Conservation (phyloP, 495 filamentous ascomycete species). For the Polyplosphaeria fusca region DNA sequence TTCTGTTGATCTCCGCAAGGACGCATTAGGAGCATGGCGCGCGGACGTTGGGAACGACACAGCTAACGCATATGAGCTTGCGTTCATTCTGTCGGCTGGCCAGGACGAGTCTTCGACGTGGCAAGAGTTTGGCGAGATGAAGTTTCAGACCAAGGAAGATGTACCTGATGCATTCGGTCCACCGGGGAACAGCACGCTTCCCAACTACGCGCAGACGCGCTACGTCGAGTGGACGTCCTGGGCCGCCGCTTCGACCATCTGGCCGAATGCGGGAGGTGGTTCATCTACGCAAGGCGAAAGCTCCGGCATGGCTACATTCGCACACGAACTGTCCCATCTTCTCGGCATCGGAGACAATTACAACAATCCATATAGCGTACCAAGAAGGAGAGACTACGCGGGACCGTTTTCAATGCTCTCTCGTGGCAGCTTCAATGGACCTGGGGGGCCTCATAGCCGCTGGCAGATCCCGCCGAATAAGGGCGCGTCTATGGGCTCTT, state of each 20-base stretch:
- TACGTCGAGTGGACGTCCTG: slow-evolving; percentile 47
- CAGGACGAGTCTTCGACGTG: slow-evolving; percentile 48
- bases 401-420: slow-evolving; percentile 45
- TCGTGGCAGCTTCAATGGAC: slow-evolving; percentile 45
- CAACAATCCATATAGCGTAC: slow-evolving; percentile 44
- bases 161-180: slow-evolving; percentile 44
- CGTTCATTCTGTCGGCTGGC: slow-evolving; percentile 46
- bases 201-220: slow-evolving; percentile 42
- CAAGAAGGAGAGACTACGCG: slow-evolving; percentile 42
- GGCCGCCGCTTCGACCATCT: slow-evolving; percentile 41
- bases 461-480: slow-evolving; percentile 44
- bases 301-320: slow-evolving; percentile 45
- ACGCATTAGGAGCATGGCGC: slow-evolving; percentile 44
- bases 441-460: slow-evolving; percentile 46
- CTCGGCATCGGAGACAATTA: slow-evolving; percentile 47
- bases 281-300: slow-evolving; percentile 47
- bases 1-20: slow-evolving; percentile 41
- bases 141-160: slow-evolving; percentile 40
- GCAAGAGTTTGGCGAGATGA: slow-evolving; percentile 49
- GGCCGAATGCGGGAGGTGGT: slow-evolving; percentile 46
- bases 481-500: slow-evolving; percentile 42
- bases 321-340: slow-evolving; percentile 45
- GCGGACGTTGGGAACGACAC: slow-evolving; percentile 42
- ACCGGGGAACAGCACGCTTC: slow-evolving; percentile 35
- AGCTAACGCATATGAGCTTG: slow-evolving; percentile 40